Base-by-base conservation (phyloP, 768 basidiomycete genomes). In the Myochromella boudieri region DNA sequence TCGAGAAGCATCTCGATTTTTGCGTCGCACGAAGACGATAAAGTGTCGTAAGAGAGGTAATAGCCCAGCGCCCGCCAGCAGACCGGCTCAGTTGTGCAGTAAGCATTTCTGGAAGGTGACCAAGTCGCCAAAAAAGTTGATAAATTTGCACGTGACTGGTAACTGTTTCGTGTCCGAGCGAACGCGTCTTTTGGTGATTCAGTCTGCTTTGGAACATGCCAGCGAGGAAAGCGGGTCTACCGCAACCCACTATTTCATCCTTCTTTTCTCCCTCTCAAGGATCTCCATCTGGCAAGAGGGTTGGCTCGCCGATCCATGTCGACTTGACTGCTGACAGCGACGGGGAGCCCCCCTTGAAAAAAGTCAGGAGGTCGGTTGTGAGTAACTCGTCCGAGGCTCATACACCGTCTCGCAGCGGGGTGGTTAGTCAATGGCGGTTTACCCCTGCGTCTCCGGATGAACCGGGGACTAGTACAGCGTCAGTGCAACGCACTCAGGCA, bases 261-360 rank as follows among this genome's bases (percentile, higher is more conserved):
- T 76, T 64, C 55, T 76, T 76, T 52, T 48, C 57, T 20, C 55
- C 55, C 39, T 50, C 56, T 5, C 55, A 44, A 21, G 53, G 32
- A 28, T 27, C 44, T 3, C 38, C 22, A 25, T 25, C 41, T 11
- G 44, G 45, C 3, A 59, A 54, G 37, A 40, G 51, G 29, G 15
- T 48, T 34, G 34, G 21, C 20, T 57, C 58, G 25, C 51, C 53
- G 17, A 39, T 48, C 4, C 20, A 39, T 21, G 33, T 85, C 44
- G 84, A 85, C 67, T 63, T 85, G 52, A 82, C 84, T 9, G 43
- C 58, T 21, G 76, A 74, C 38, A 71, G 68, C 42, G 58, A 66
- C 26, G 56, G 54, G 22, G 60, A 57, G 37, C 60, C 60, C 15
- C 60, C 63, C 10, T 12, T 48, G 6, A 72, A 74, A 56, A 67